Percentiles rank a stretch among this genome's conserved stretches.
These are phyloP conservation scores for Babesia ovata DNA, from an alignment of 169 alveolate species.

Conservation along the genomic window DNA sequence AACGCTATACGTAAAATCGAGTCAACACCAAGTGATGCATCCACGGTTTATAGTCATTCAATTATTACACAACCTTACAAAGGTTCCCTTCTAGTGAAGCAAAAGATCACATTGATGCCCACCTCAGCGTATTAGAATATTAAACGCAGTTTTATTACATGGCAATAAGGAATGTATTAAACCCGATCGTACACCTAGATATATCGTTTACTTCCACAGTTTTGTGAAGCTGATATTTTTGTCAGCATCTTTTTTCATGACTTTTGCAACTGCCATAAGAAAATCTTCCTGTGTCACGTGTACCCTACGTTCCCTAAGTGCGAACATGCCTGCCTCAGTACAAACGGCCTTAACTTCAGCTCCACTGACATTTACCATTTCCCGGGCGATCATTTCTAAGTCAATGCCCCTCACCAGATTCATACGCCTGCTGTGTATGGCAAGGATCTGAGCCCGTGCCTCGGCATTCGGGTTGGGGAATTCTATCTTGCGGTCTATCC, in stretches of 20 bases:
- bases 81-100: too few relatives aligned
- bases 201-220: conserved; percentile 82
- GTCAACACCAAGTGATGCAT: too few relatives aligned
- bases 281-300: conserved; percentile 99
- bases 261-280: conserved; percentile 95
- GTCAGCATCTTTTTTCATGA: conserved; percentile 92
- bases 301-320: conserved; percentile 97
- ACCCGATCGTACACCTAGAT: too few relatives aligned
- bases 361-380: conserved; percentile 96
- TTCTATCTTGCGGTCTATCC: conserved; percentile 98
- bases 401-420: conserved; percentile 96
- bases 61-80: too few relatives aligned
- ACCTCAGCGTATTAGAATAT: too few relatives aligned
- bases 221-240: conserved; percentile 87
- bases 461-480: conserved; percentile 93
- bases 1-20: too few relatives aligned
- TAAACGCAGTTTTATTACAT: too few relatives aligned
- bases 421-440: conserved; percentile 97
- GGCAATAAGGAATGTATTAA: too few relatives aligned
- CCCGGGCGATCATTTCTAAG: conserved; percentile 91
- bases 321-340: conserved; percentile 99
- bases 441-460: conserved; percentile 93
- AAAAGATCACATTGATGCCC: too few relatives aligned
- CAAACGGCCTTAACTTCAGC: conserved; percentile 99
- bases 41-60: too few relatives aligned